Evolutionary conservation across 2,329 filamentous ascomycete species (phyloP).

Genomic region (Pseudocercospora cruenta): DNA sequence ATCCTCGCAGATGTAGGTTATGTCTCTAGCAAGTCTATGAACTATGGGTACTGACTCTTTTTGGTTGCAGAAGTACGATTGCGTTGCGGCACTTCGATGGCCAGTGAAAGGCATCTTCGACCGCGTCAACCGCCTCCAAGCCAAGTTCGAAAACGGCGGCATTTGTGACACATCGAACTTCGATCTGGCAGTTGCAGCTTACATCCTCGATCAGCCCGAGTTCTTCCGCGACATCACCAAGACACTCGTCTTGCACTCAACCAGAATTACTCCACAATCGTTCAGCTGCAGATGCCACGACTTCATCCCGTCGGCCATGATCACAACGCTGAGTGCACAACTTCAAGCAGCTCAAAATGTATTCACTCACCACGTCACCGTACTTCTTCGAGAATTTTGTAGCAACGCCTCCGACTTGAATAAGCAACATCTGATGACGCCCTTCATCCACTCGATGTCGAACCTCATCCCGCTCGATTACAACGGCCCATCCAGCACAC

Average conservation of each 20-base stretch:
- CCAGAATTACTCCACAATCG: background rate
- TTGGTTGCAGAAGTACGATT: constrained; percentile 18
- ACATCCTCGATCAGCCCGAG: constrained; percentile 18
- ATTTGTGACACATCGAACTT: too few relatives aligned
- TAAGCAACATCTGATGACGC: background rate
- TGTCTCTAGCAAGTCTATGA: too few relatives aligned
- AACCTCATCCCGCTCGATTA: background rate
- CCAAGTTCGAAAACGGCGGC: background rate
- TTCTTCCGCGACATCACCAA: constrained; percentile 18
- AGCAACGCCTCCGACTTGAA: background rate
- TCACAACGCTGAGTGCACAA: background rate
- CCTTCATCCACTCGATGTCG: background rate
- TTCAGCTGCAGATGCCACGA: background rate
- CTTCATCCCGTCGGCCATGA: constrained; percentile 8
- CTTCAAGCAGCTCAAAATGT: constrained; percentile 1
- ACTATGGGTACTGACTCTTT: background rate
- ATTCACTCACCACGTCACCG: background rate
- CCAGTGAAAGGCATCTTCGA: background rate
- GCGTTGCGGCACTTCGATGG: constrained; percentile 2
- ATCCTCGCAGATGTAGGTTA: constrained; percentile 17
- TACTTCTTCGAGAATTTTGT: constrained; percentile 4
- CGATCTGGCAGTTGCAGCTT: constrained; percentile 12
- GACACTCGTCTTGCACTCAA: constrained; percentile 8
- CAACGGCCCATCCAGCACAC: background rate
- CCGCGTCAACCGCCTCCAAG: background rate